Conservation (phyloP, 805 yeast species). For the Scheffersomyces stipitis region DNA sequence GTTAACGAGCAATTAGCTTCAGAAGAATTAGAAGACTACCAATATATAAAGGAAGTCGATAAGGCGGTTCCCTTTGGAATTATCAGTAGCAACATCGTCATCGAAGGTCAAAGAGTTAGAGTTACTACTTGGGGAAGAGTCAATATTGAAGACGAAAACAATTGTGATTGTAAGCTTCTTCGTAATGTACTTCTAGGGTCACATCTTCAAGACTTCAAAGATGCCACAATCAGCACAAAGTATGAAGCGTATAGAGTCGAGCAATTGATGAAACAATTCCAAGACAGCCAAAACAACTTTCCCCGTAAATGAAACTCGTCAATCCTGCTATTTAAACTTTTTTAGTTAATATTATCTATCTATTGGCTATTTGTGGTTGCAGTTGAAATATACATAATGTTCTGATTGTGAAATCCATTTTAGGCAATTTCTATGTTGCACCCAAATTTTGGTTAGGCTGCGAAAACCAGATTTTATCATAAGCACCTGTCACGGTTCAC, state of each 20-base stretch:
- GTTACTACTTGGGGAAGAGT: conserved; percentile 19
- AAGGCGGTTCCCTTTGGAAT: conserved; percentile 18
- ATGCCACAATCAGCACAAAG: conserved; percentile 15
- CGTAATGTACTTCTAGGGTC: conserved; percentile 20
- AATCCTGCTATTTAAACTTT: too few relatives aligned
- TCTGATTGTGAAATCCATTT: too few relatives aligned
- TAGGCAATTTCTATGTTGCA: too few relatives aligned
- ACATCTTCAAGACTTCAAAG: conserved; percentile 28
- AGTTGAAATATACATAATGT: too few relatives aligned
- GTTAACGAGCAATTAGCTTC: conserved; percentile 6
- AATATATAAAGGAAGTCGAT: conserved; percentile 12
- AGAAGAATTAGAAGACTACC: conserved; percentile 12
- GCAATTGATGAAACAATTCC: background rate
- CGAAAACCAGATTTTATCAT: too few relatives aligned
- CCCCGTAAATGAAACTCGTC: background rate
- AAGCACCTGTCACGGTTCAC: too few relatives aligned
- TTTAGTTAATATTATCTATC: too few relatives aligned
- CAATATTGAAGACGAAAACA: conserved; percentile 13
- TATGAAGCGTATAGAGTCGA: conserved; percentile 20
- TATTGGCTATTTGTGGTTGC: too few relatives aligned
- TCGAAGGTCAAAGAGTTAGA: conserved; percentile 7
- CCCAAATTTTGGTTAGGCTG: too few relatives aligned
- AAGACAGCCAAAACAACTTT: background rate
- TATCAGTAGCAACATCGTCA: conserved; percentile 10
- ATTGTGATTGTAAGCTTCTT: conserved; percentile 19